phyloP scores from a whole-genome alignment of 2,329 filamentous ascomycete species.

The Exophiala viscosa region DNA sequence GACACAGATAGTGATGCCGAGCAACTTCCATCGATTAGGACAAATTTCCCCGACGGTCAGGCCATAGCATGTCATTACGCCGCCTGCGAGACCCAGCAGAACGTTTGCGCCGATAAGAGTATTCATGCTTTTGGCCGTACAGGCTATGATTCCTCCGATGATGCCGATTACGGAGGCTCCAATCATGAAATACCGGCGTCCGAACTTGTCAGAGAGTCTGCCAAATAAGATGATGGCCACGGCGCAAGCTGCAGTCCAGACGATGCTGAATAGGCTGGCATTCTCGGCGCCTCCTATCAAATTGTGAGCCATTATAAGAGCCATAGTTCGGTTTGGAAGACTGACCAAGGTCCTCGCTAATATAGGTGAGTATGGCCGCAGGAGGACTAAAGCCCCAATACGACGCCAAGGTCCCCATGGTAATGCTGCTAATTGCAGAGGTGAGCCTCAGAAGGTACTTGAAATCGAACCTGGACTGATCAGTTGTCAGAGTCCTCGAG shows the following conservation, averaged over 20 bases:
- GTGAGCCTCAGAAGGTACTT: background rate
- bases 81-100: conserved; percentile 7
- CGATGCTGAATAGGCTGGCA: conserved; percentile 16
- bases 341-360: conserved; percentile 21
- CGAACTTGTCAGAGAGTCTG: conserved; percentile 21
- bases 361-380: conserved; percentile 22
- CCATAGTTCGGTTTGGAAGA: background rate
- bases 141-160: conserved; percentile 30
- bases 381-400: conserved; percentile 21
- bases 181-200: conserved; percentile 18
- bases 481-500: conserved; percentile 2
- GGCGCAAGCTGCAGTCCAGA: conserved; percentile 15
- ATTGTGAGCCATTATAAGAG: background rate
- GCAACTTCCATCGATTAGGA: conserved; percentile 10
- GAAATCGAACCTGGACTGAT: conserved; percentile 3
- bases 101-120: conserved; percentile 32
- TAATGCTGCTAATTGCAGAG: background rate
- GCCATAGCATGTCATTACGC: conserved; percentile 14
- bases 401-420: background rate
- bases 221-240: conserved; percentile 20
- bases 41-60: conserved; percentile 14
- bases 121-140: conserved; percentile 32
- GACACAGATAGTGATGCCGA: too few relatives aligned
- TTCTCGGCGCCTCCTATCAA: conserved; percentile 5
- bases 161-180: conserved; percentile 11